A percentile compares a stretch with the other conserved stretches of the same genome.
Evolutionary conservation across 768 basidiomycete genomes (phyloP).

Genomic region (Cantharellus anzutake): DNA sequence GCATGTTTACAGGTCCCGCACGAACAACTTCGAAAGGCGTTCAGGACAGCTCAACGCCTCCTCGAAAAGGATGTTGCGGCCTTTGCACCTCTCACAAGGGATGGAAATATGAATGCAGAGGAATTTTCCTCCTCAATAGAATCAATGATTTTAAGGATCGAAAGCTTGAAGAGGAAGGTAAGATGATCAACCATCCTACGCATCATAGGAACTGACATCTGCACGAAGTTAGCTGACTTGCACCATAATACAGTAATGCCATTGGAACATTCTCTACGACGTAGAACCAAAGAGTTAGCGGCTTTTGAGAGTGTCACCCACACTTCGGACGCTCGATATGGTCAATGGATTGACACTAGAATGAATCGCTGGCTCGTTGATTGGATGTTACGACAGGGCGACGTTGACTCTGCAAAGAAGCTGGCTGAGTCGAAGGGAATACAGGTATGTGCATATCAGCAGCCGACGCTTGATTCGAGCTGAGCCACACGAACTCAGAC

Average conservation of each 20-base stretch:
- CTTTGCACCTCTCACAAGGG: constrained; percentile 21
- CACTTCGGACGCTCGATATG: constrained; percentile 36
- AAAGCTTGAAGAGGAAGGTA: constrained; percentile 80
- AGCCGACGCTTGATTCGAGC: background rate
- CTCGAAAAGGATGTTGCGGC: constrained; percentile 61
- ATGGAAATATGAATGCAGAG: constrained; percentile 32
- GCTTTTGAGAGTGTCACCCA: constrained; percentile 36
- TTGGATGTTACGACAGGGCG: constrained; percentile 69
- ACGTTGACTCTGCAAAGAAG: constrained; percentile 52
- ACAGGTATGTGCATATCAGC: constrained; percentile 32
- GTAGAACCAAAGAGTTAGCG: constrained; percentile 55
- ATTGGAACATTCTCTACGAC: constrained; percentile 54
- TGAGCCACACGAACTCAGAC: constrained; percentile 25
- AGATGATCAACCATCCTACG: constrained; percentile 9
- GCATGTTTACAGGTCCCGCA: constrained; percentile 47
- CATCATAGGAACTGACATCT: background rate
- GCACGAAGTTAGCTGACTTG: constrained; percentile 29
- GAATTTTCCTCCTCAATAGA: constrained; percentile 25
- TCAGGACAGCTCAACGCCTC: constrained; percentile 60
- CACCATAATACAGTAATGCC: constrained; percentile 28
- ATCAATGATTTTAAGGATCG: constrained; percentile 53
- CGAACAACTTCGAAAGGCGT: constrained; percentile 78
- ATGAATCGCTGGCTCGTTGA: constrained; percentile 86
- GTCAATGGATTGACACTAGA: constrained; percentile 59
- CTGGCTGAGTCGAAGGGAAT: constrained; percentile 63